These are phyloP conservation scores for Citrus trifoliata DNA, from an alignment of 345 rosid species.

Conservation along the genomic window DNA sequence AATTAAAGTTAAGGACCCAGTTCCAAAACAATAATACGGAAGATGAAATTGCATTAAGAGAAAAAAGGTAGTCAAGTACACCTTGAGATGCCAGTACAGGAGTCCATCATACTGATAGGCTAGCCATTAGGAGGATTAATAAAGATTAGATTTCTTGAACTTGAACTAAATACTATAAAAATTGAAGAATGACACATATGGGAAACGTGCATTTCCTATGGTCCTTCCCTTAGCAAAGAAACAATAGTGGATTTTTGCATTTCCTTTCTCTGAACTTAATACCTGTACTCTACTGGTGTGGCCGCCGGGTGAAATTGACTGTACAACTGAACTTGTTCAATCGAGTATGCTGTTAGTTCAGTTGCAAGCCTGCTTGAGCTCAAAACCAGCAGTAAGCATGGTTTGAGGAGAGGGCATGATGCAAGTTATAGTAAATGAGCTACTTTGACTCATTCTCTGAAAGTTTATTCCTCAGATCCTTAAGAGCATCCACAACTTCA, in stretches of 20 bases:
- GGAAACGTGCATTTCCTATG: too few species aligned
- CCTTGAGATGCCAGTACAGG: neutral
- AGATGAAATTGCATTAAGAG: neutral
- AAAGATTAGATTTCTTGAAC: neutral
- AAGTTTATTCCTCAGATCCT: constrained; percentile 70
- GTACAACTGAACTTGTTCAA: neutral
- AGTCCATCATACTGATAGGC: neutral
- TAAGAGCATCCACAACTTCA: constrained; percentile 85
- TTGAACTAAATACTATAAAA: neutral
- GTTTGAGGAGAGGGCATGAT: neutral
- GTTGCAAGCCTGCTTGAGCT: neutral
- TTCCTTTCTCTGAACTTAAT: neutral
- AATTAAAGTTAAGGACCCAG: neutral
- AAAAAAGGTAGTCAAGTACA: neutral
- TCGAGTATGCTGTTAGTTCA: neutral
- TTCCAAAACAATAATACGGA: neutral
- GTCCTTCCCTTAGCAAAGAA: neutral
- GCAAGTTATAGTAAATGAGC: constrained; percentile 19
- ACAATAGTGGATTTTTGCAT: neutral
- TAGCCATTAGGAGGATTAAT: neutral
- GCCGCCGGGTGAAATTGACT: neutral
- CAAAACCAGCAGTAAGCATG: neutral
- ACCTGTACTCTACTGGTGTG: neutral
- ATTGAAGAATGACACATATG: neutral
- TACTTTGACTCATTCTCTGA: constrained; percentile 44